These are phyloP conservation scores for Acanthamoeba royreba DNA, from an alignment of 208 protist species.

Conservation along the genomic window DNA sequence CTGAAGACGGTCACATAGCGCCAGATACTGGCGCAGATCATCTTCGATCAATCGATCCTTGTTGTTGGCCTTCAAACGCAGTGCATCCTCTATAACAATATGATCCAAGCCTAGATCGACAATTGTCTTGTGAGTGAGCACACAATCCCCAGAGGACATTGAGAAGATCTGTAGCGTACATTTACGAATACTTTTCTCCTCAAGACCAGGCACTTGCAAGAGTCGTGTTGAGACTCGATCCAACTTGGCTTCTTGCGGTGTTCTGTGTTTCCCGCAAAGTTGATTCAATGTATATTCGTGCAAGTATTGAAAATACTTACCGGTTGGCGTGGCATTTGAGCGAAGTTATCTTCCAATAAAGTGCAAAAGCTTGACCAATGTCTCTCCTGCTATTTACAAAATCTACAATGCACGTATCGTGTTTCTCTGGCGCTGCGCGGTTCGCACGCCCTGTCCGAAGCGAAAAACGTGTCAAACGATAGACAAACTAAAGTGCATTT, in stretches of 20 bases:
- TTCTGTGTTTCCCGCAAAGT: background rate
- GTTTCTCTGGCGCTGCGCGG: background rate
- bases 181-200: background rate
- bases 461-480: background rate
- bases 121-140: background rate
- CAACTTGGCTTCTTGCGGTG: conserved; percentile 21
- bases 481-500: background rate
- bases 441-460: background rate
- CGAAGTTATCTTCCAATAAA: background rate
- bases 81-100: conserved; percentile 2
- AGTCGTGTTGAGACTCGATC: background rate
- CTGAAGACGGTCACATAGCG: conserved; percentile 1
- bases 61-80: background rate
- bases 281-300: background rate
- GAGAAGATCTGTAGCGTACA: background rate
- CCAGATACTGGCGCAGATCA: conserved; percentile 31
- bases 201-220: background rate
- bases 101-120: background rate
- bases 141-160: background rate
- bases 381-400: conserved; percentile 30
- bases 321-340: background rate
- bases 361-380: conserved; percentile 17
- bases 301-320: background rate
- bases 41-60: conserved; percentile 4
- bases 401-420: conserved; percentile 20